Conservation (phyloP, 2,329 filamentous ascomycete species). For the Graphiopsis chlorocephala region DNA sequence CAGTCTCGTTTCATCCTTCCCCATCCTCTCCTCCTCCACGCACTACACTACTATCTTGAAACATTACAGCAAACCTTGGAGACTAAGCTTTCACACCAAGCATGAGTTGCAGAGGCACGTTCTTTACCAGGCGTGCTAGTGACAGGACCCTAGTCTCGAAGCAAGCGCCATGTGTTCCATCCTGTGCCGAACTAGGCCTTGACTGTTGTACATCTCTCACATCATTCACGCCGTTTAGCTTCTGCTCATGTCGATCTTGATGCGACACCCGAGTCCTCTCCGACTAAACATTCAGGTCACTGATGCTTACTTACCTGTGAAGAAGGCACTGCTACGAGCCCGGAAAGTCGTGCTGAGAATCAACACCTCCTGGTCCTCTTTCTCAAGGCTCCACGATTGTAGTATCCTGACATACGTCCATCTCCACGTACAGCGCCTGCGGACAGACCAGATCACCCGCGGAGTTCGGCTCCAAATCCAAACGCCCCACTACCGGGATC, state of each 20-base stretch:
- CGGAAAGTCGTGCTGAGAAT: not conserved
- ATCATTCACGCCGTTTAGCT: not conserved
- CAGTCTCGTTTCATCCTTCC: not conserved
- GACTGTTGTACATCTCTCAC: not conserved
- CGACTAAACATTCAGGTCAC: not conserved
- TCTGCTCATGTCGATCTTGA: not conserved
- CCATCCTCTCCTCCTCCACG: not conserved
- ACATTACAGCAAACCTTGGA: not conserved
- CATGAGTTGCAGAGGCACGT: not conserved
- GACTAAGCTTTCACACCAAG: not conserved
- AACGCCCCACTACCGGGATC: not conserved
- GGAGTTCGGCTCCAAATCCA: not conserved
- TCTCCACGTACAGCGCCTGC: not conserved
- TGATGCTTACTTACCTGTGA: not conserved
- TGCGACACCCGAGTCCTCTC: not conserved
- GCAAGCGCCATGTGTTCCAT: not conserved
- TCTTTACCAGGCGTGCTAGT: not conserved
- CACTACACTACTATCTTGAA: not conserved
- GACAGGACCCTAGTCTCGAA: not conserved
- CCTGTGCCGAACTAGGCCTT: not conserved
- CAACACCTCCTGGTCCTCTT: not conserved
- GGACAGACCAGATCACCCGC: not conserved
- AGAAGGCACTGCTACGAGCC: not conserved
- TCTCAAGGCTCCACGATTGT: not conserved
- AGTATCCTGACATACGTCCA: not conserved